A percentile compares a stretch with the other conserved stretches of the same genome.
Evolutionary conservation across 164 flowering plant species (phyloP).

Genomic region (Saururus chinensis): DNA sequence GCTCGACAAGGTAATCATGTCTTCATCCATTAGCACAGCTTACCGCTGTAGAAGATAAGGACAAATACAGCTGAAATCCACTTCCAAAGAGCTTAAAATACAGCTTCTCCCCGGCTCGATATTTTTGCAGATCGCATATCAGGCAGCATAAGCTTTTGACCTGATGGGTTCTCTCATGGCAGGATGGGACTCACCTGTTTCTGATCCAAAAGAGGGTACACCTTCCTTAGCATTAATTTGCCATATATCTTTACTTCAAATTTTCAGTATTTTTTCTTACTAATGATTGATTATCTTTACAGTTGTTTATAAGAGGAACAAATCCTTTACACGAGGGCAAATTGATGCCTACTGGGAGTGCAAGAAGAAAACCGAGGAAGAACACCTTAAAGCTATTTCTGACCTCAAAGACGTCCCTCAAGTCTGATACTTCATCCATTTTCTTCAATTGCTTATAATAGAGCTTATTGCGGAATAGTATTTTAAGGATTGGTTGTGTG

Average conservation of each 20-base stretch:
- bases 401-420: conserved; percentile 7
- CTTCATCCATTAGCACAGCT: too few relatives aligned
- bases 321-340: conserved; percentile 62
- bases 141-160: neutral
- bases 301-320: conserved; percentile 48
- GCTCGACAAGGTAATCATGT: too few relatives aligned
- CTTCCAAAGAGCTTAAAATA: too few relatives aligned
- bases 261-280: neutral
- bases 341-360: conserved; percentile 64
- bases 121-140: too few relatives aligned
- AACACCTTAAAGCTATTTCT: conserved; percentile 38
- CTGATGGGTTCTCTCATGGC: conserved; percentile 78
- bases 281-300: conserved; percentile 5
- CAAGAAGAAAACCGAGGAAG: conserved; percentile 54
- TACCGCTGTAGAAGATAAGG: too few relatives aligned
- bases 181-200: conserved; percentile 62
- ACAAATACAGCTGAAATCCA: too few relatives aligned
- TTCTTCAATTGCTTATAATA: neutral
- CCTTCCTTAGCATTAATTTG: neutral
- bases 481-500: neutral
- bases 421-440: conserved; percentile 5
- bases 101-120: too few relatives aligned
- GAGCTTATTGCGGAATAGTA: neutral
- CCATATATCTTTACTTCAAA: neutral
- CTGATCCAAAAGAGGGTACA: conserved; percentile 47